Conservation (phyloP, 164 flowering plant species). For the Echeveria elegans region DNA sequence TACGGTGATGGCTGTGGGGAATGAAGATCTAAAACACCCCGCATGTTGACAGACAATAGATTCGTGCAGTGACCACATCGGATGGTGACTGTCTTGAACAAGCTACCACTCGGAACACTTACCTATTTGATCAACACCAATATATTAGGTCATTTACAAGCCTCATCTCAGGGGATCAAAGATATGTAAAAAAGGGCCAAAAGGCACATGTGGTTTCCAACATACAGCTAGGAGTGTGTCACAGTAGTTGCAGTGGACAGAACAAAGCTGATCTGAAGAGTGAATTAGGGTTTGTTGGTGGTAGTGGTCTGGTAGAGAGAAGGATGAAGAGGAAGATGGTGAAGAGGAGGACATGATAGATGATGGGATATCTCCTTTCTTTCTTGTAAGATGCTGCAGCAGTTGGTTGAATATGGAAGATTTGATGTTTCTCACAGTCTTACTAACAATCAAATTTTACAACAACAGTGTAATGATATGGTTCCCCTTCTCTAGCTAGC, state of each 20-base stretch:
- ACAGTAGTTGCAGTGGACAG: not conserved
- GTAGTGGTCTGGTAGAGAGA: not conserved
- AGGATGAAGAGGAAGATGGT: not conserved
- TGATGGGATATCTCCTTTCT: not conserved
- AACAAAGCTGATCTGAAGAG: constrained; percentile 1
- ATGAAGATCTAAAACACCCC: constrained; percentile 53
- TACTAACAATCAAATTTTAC: not conserved
- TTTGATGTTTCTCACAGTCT: not conserved
- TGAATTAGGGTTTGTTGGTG: not conserved
- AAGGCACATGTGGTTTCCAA: not conserved
- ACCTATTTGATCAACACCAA: constrained; percentile 33
- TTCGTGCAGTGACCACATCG: constrained; percentile 89
- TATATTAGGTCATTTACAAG: not conserved
- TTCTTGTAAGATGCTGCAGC: not conserved
- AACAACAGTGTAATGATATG: not conserved
- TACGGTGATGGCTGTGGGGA: constrained; percentile 8
- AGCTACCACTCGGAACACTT: constrained; percentile 53
- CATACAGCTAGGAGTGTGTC: not conserved
- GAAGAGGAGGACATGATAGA: not conserved
- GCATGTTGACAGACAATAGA: constrained; percentile 63
- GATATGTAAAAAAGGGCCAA: not conserved
- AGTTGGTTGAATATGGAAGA: not conserved
- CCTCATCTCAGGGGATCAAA: not conserved
- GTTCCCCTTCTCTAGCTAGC: too few species aligned
- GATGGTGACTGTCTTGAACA: constrained; percentile 57